Evolutionary conservation across 305 asterid genomes (phyloP).

Genomic region (Solanum hybrid): DNA sequence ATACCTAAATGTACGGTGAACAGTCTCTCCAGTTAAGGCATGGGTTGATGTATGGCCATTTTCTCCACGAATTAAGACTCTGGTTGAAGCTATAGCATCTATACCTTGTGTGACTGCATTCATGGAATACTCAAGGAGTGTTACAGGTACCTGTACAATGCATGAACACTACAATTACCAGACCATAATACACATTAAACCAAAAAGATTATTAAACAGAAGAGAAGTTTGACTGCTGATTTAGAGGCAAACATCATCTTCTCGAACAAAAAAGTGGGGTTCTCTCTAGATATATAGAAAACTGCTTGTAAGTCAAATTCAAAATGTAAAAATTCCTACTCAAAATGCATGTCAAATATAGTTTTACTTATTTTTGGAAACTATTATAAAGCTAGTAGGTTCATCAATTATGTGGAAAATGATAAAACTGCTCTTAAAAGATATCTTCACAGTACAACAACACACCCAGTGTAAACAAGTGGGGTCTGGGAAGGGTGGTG

Average conservation of each 20-base stretch:
- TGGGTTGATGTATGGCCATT: conserved; percentile 43
- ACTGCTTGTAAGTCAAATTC: background rate
- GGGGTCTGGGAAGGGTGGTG: background rate
- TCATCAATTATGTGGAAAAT: background rate
- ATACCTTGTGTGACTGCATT: conserved; percentile 82
- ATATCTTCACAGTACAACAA: background rate
- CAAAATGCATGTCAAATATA: background rate
- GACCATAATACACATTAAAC: background rate
- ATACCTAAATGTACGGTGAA: conserved; percentile 30
- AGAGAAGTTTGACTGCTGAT: background rate
- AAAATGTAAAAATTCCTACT: background rate
- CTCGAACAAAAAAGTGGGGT: background rate
- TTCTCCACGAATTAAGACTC: conserved; percentile 69
- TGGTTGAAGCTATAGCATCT: conserved; percentile 82
- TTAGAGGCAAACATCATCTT: background rate
- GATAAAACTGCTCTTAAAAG: background rate
- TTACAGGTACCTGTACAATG: conserved; percentile 57
- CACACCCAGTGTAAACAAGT: background rate
- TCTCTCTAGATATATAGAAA: background rate
- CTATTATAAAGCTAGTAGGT: background rate
- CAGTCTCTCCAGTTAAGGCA: conserved; percentile 49
- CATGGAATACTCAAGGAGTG: conserved; percentile 77
- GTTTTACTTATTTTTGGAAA: background rate
- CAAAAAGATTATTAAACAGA: background rate
- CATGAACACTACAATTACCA: background rate